Base-by-base conservation (phyloP, 345 rosid species). In the Corymbia maculata region DNA sequence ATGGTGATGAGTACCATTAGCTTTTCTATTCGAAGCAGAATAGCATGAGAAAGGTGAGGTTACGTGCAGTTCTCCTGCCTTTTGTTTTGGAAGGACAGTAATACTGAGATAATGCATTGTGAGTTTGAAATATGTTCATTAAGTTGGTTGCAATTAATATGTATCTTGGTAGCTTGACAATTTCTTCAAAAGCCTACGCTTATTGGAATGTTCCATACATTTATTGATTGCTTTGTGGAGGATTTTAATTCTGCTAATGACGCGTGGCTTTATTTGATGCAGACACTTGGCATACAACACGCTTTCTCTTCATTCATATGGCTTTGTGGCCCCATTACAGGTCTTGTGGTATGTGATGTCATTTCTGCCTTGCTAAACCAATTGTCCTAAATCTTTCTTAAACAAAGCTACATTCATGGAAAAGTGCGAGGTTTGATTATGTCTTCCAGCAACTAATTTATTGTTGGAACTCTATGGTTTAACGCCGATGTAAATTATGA, bases 321-420 rank as follows among this genome's bases (percentile, higher is more conserved):
- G 99, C 96, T 98, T 12, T 98, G 99, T 52, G 99, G 99, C 86
- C 99, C 98, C 5, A 95, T 98, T 85, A 95, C 99, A 87, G 99
- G 98, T 88, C 98, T 98, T 89, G 98, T 95, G 99, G 99, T 98
- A 97, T 86, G 96, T 93, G 88, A 88, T 90, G 44, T 88, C 64
- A 85, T 70, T 87, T 53, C 55, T 84, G 22, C 51, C 53, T 68
- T 84, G n/a, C 24, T 87, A 86, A 16, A 30, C 51, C 51, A 85
- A 28, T 79, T 85, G n/a, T 86, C 80, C 36, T 70, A 86, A 79
- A 57, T 87, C 59, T 70, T 70, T 70, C 44, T 70, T 19, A 70
- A 68, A 36, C 47, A 70, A 70, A 70, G 21, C 47, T 70, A 36
- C 47, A 1, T 36, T 32, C 13, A 70, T 70, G 82, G 47, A 70